Base-by-base conservation (phyloP, 305 asterid genomes). In the Ajuga reptans region DNA sequence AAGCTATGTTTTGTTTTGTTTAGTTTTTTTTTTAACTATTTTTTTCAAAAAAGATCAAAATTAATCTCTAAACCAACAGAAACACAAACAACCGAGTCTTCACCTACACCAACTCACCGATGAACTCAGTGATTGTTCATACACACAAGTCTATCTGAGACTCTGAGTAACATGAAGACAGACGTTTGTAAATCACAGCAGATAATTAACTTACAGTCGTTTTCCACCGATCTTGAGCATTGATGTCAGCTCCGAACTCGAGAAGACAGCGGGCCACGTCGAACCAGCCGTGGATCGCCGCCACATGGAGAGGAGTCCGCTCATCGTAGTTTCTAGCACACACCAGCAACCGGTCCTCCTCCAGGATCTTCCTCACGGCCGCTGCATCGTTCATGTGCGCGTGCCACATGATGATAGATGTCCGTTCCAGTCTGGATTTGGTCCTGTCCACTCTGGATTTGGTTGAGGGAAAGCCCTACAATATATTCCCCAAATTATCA, bases 181-280 rank as follows among this genome's bases (percentile, higher is more conserved):
- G 0, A 27, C 0, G 27, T 10, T 1, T 1, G 42, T 6, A 31
- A 21, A 3, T n/a, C 49, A 72, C 21, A 6, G 18, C 8, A 1
- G 31, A 34, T 5, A 61, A 41, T 18, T 39, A 45, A 17, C 73
- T 68, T 46, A 90, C 99, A 66, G 96, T 91, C 66, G 91, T 94
- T 79, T 83, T 91, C 99, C 99, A 94, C 0, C 97, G 97, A 84
- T 94, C 99, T 47, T 83, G 96, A 34, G 96, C 91, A 83, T 94
- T 94, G 83, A 89, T 89, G 52, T 94, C 95, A 42, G 99, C 97
- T 15, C 87, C 74, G 66, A 74, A 82, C 49, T 86, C 90, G 11
- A 94, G 81, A 66, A 94, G 87, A 74, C 90, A 85, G 71, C 84
- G 84, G 37, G 89, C 97, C 8, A 87, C 84, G 63, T 89, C 96